phyloP scores from a whole-genome alignment of 257 asterid genomes.

The Dorcoceras hygrometricum region DNA sequence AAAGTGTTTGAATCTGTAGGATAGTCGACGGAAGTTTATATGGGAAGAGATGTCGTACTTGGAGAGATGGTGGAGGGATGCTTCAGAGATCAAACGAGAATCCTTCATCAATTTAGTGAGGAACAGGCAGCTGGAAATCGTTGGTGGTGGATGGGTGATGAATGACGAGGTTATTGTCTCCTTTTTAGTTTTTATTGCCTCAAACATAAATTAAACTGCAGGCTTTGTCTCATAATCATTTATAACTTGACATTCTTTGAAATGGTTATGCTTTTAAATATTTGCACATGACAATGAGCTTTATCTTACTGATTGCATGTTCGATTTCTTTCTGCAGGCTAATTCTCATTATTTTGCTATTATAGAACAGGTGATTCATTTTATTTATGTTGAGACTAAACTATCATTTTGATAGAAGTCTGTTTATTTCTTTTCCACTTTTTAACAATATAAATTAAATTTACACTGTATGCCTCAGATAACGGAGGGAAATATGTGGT shows the following conservation, averaged over 20 bases:
- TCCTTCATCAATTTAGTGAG: constrained; percentile 67
- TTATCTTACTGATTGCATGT: constrained; percentile 26
- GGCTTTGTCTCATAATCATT: constrained; percentile 1
- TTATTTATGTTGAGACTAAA: too few species aligned
- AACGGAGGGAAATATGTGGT: constrained; percentile 95
- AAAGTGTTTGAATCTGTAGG: constrained; percentile 41
- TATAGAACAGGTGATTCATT: constrained; percentile 80
- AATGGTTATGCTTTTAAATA: background rate
- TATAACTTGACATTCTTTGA: background rate
- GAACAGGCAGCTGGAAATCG: constrained; percentile 92
- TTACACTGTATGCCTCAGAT: constrained; percentile 45
- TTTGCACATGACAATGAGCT: background rate
- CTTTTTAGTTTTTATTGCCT: background rate
- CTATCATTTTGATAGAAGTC: too few species aligned
- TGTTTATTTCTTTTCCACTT: constrained; percentile 14
- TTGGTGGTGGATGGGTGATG: constrained; percentile 99
- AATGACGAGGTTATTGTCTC: constrained; percentile 79
- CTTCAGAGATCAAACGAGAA: constrained; percentile 63
- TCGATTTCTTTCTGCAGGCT: constrained; percentile 62
- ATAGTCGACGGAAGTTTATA: constrained; percentile 81
- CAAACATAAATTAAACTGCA: constrained; percentile 11
- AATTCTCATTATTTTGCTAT: constrained; percentile 97
- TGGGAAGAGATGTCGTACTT: constrained; percentile 99
- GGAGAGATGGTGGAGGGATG: constrained; percentile 99
- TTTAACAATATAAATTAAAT: constrained; percentile 5